phyloP scores from a whole-genome alignment of 805 yeast species.

The Yarrowia sp. region DNA sequence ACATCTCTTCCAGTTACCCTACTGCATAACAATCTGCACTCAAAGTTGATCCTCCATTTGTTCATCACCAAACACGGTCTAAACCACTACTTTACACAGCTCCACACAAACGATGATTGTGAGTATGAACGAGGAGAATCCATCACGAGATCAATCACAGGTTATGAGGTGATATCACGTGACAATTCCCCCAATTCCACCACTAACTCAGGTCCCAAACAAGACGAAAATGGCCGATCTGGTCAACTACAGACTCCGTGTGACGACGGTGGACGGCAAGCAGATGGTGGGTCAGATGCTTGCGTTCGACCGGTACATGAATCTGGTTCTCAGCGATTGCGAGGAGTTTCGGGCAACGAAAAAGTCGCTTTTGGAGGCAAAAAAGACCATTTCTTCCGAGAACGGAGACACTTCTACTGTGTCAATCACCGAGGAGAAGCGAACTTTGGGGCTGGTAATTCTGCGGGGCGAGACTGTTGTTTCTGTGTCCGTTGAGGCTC shows the following conservation, averaged over 20 bases:
- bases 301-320: slow-evolving; percentile 88
- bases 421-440: slow-evolving; percentile 52
- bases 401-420: slow-evolving; percentile 30
- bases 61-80: neutral
- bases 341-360: slow-evolving; percentile 73
- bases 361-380: slow-evolving; percentile 31
- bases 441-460: slow-evolving; percentile 76
- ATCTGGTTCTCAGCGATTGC: slow-evolving; percentile 76
- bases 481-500: slow-evolving; percentile 65
- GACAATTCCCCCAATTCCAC: neutral
- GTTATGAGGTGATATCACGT: neutral
- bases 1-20: neutral
- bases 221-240: slow-evolving; percentile 60
- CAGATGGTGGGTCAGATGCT: slow-evolving; percentile 73
- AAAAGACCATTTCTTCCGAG: slow-evolving; percentile 30
- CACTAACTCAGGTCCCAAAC: slow-evolving; percentile 36
- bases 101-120: slow-evolving; percentile 2
- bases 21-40: slow-evolving; percentile 14
- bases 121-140: neutral
- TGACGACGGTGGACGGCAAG: slow-evolving; percentile 72
- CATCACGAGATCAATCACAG: neutral
- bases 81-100: neutral
- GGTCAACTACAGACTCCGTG: slow-evolving; percentile 67
- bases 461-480: slow-evolving; percentile 86
- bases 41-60: slow-evolving; percentile 16